A percentile compares a stretch with the other conserved stretches of the same genome.
Evolutionary conservation across 1,139 yeast genomes (phyloP).

Genomic region (Debaryomyces subglobosus): DNA sequence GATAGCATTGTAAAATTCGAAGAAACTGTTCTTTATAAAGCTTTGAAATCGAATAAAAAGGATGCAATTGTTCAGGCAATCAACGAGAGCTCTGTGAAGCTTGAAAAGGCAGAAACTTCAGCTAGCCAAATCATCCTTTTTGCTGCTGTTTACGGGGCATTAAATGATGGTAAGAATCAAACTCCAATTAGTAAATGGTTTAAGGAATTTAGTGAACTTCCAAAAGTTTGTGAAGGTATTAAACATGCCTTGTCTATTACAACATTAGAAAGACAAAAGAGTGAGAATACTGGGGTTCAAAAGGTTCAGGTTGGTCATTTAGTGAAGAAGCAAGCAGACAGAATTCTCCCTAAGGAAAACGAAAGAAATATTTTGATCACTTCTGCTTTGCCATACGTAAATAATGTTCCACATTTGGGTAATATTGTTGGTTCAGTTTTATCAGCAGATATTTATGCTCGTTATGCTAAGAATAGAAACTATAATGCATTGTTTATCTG

Average conservation of each 20-base stretch:
- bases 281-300: conserved; percentile 59
- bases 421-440: conserved; percentile 94
- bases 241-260: conserved; percentile 41
- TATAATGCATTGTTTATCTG: conserved; percentile 84
- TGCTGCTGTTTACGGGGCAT: conserved; percentile 44
- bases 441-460: conserved; percentile 91
- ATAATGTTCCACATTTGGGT: conserved; percentile 97
- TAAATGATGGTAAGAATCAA: conserved; percentile 19
- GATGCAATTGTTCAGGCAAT: conserved; percentile 21
- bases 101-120: conserved; percentile 24
- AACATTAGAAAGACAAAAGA: conserved; percentile 48
- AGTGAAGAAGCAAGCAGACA: conserved; percentile 37
- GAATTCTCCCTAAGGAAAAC: conserved; percentile 59
- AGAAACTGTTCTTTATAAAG: conserved; percentile 37
- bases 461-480: conserved; percentile 88
- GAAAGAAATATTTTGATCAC: conserved; percentile 86
- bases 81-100: conserved; percentile 15
- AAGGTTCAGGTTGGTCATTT: conserved; percentile 47
- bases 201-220: conserved; percentile 36
- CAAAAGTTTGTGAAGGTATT: conserved; percentile 42
- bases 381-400: conserved; percentile 96
- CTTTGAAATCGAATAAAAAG: conserved; percentile 32
- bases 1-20: conserved; percentile 27
- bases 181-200: conserved; percentile 41
- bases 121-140: conserved; percentile 52